Evolutionary conservation across 2,329 filamentous ascomycete genomes (phyloP).

Genomic region (Dactylellina cionopaga): DNA sequence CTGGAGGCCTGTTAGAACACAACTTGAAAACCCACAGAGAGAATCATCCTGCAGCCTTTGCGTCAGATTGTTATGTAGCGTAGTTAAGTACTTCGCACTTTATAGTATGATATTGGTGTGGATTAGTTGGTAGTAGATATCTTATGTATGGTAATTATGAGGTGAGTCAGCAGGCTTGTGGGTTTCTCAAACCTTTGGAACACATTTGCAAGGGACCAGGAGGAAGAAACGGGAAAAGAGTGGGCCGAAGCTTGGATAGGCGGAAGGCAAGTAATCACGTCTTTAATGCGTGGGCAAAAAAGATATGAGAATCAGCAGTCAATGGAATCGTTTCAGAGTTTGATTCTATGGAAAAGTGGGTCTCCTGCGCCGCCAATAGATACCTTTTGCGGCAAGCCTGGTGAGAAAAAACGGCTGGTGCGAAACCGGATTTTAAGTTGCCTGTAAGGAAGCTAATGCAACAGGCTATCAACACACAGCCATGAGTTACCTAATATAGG

Average conservation of each 20-base stretch:
- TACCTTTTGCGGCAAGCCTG: conserved; percentile 23
- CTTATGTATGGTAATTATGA: too few species aligned
- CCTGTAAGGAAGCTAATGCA: background rate
- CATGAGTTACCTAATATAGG: conserved; percentile 38
- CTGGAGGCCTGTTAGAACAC: background rate
- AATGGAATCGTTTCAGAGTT: conserved; percentile 25
- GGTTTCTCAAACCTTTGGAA: too few species aligned
- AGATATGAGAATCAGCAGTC: background rate
- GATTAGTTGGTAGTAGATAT: too few species aligned
- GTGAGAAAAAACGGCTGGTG: conserved; percentile 22
- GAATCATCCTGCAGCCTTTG: background rate
- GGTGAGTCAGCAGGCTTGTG: too few species aligned
- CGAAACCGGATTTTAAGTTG: conserved; percentile 16
- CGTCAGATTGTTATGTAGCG: background rate
- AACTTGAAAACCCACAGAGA: background rate
- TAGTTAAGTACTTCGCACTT: too few species aligned
- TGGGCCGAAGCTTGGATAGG: too few species aligned
- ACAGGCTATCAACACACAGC: conserved; percentile 10
- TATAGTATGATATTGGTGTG: too few species aligned
- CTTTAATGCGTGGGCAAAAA: background rate
- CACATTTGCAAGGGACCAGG: background rate
- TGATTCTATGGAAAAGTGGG: conserved; percentile 7
- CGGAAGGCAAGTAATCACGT: background rate
- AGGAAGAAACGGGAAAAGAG: background rate
- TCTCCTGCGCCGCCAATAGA: conserved; percentile 8